Base-by-base conservation (phyloP, 176 grass and related monocot species). In the Oryza punctata region DNA sequence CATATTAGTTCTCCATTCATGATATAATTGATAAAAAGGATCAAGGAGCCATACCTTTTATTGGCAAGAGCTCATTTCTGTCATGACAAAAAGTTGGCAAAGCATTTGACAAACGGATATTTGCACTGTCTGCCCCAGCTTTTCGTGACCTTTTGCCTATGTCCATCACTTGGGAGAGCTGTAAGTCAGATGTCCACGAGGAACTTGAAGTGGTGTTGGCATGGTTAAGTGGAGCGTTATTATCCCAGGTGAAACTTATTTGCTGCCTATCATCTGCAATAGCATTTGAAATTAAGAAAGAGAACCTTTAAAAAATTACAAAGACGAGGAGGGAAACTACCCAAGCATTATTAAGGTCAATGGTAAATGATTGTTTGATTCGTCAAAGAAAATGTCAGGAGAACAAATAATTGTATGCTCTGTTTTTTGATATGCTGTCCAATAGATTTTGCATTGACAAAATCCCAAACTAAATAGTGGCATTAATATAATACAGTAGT, bases 201-300 rank as follows among this genome's bases (percentile, higher is more conserved):
- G 91, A 52, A 77, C 37, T 59, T 65, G 25, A 12, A 13, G 47
- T 66, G 13, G 81, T 72, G 27, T 72, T 87, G 71, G 72, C 79
- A 47, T 77, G 49, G 79, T 50, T 72, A 69, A 81, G 83, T 21
- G 88, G 61, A 54, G 91, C 67, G 50, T 82, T 85, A 72, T 82
- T 87, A 72, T 88, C 85, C 87, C 81, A 93, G 44, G 85, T 65
- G 67, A 85, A 90, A 87, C 81, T 93, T 83, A 89, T 87, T 32
- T 84, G 68, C 61, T 61, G 78, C 50, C 73, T 78, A 46, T 93
- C 81, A 90, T 93, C 88, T 90, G 84, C 76, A 88, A 37, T 54
- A 75, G 12, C 32, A 61, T 60, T 63, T 61, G 37, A 63, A 77
- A 63, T 29, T 59, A 59, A 59, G 49, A 33, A 57, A 57, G 65